Evolutionary conservation across 768 basidiomycete species (phyloP).

Genomic region (Mycena maculata): DNA sequence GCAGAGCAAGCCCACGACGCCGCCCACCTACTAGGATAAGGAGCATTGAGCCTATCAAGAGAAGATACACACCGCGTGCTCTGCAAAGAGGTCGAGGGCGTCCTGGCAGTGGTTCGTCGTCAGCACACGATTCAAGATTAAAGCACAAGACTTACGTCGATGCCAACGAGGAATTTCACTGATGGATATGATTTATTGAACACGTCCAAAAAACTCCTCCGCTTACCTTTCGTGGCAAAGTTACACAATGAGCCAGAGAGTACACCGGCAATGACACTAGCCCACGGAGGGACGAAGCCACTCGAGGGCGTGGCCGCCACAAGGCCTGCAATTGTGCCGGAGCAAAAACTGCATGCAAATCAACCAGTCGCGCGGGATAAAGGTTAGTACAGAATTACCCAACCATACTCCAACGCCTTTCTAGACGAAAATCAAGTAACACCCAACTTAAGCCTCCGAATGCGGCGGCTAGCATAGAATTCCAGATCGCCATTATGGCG

Average conservation of each 20-base stretch:
- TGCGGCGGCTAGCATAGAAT: conserved; percentile 88
- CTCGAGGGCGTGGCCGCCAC: conserved; percentile 92
- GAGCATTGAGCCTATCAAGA: too few relatives aligned
- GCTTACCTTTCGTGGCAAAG: conserved; percentile 84
- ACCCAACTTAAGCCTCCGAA: conserved; percentile 89
- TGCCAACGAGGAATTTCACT: conserved; percentile 76
- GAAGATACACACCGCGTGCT: conserved; percentile 74
- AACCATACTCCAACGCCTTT: conserved; percentile 89
- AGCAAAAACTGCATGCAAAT: conserved; percentile 70
- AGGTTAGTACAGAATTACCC: conserved; percentile 40
- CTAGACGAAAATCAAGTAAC: conserved; percentile 80
- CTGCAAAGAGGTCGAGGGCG: conserved; percentile 91
- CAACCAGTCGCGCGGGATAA: not conserved
- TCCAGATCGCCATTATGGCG: conserved; percentile 87
- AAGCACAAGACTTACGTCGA: too few relatives aligned
- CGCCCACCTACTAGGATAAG: not conserved
- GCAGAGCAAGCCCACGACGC: conserved; percentile 77
- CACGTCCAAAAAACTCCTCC: not conserved
- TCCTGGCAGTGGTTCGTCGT: too few relatives aligned
- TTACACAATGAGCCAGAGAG: conserved; percentile 81
- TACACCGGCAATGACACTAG: conserved; percentile 79
- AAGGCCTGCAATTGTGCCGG: conserved; percentile 89
- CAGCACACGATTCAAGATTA: too few relatives aligned
- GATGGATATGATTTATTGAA: conserved; percentile 22
- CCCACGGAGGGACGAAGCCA: conserved; percentile 84